These are phyloP conservation scores for Capronia epimyces DNA, from an alignment of 2,329 filamentous ascomycete genomes.

Conservation along the genomic window DNA sequence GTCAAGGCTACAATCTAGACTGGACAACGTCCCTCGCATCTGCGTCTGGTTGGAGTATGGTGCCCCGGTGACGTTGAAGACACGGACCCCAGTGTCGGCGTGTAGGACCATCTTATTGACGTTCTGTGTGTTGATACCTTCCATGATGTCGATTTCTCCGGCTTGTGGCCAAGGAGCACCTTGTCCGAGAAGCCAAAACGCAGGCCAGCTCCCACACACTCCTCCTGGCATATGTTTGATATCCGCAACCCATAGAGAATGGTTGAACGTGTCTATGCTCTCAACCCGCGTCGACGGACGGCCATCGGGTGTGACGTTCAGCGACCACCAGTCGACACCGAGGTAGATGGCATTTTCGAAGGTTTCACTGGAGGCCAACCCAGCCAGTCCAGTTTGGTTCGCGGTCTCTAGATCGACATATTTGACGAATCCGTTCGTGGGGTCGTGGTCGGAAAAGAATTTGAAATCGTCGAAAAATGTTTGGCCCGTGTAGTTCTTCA, in stretches of 20 bases:
- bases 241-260: slow-evolving; percentile 44
- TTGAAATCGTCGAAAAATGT: slow-evolving; percentile 48
- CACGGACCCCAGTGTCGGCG: slow-evolving; percentile 41
- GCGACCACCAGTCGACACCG: slow-evolving; percentile 39
- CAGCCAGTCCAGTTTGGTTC: slow-evolving; percentile 32
- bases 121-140: slow-evolving; percentile 44
- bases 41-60: background rate
- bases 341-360: slow-evolving; percentile 34
- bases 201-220: slow-evolving; percentile 49
- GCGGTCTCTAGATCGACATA: slow-evolving; percentile 42
- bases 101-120: slow-evolving; percentile 46
- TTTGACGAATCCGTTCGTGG: slow-evolving; percentile 47
- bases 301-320: slow-evolving; percentile 31
- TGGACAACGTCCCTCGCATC: slow-evolving; percentile 2
- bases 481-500: slow-evolving; percentile 39
- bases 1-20: slow-evolving; percentile 32
- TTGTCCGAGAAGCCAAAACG: slow-evolving; percentile 42
- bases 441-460: slow-evolving; percentile 44
- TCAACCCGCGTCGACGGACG: slow-evolving; percentile 43
- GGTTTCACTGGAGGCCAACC: slow-evolving; percentile 30
- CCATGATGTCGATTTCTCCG: slow-evolving; percentile 50
- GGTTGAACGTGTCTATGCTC: slow-evolving; percentile 41
- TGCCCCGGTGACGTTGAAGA: slow-evolving; percentile 40
- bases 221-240: slow-evolving; percentile 44
- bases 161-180: slow-evolving; percentile 36